These are phyloP conservation scores for Rhodotorula sp. DNA, from an alignment of 1,284 basidiomycete species.

Conservation along the genomic window DNA sequence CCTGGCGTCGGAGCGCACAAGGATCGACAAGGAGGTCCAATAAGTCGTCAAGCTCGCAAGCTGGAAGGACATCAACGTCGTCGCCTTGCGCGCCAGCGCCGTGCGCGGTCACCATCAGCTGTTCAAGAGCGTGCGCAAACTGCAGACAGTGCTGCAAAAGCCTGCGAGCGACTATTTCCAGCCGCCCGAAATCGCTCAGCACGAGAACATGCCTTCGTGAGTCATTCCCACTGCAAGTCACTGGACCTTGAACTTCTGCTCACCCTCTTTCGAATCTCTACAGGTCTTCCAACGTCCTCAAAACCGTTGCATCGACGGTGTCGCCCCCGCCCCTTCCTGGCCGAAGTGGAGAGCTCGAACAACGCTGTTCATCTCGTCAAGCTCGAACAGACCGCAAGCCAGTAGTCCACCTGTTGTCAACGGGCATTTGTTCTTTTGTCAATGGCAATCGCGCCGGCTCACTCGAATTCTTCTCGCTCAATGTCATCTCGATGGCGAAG, in stretches of 20 bases:
- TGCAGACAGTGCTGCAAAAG: conserved; percentile 80
- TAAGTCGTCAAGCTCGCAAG: conserved; percentile 91
- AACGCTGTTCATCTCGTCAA: conserved; percentile 24
- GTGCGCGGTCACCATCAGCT: conserved; percentile 86
- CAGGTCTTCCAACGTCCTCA: not conserved
- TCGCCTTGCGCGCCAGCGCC: conserved; percentile 88
- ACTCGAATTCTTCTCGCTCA: conserved; percentile 57
- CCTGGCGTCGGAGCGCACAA: conserved; percentile 61
- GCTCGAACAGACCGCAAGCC: conserved; percentile 39
- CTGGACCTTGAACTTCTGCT: not conserved
- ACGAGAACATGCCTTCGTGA: conserved; percentile 6
- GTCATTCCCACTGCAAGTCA: not conserved
- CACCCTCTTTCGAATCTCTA: not conserved
- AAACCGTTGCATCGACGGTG: not conserved
- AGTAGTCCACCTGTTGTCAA: conserved; percentile 20
- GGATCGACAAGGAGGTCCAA: conserved; percentile 76
- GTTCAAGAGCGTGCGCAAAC: conserved; percentile 87
- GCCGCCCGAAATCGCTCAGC: conserved; percentile 27
- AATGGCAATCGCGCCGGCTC: conserved; percentile 16
- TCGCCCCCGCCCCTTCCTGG: conserved; percentile 16
- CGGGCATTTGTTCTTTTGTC: conserved; percentile 13
- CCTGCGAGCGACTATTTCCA: conserved; percentile 55
- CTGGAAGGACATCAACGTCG: conserved; percentile 97
- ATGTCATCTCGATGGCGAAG: conserved; percentile 69
- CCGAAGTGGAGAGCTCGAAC: not conserved